Conservation (phyloP, 208 protist species). For the Acanthamoeba sp. region DNA sequence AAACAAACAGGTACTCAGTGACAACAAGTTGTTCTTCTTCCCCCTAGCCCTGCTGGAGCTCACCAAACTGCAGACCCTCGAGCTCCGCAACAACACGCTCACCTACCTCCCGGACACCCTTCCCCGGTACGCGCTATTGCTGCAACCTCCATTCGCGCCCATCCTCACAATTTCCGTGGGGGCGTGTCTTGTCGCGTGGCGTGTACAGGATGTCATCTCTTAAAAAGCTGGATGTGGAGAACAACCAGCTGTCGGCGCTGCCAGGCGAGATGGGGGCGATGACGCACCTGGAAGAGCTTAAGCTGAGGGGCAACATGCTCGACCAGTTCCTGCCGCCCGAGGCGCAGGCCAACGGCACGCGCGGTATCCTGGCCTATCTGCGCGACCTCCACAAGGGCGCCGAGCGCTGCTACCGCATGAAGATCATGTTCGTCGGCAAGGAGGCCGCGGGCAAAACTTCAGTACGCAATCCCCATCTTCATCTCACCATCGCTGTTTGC, state of each 20-base stretch:
- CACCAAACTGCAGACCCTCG: conserved; percentile 37
- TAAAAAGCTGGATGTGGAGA: conserved; percentile 73
- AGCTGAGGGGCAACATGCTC: conserved; percentile 62
- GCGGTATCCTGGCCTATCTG: conserved; percentile 63
- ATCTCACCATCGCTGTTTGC: background rate
- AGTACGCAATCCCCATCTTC: background rate
- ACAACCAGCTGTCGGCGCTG: conserved; percentile 52
- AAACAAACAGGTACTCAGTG: conserved; percentile 15
- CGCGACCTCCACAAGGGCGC: conserved; percentile 65
- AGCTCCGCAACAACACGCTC: conserved; percentile 62
- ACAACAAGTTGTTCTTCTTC: conserved; percentile 74
- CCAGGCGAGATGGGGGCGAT: conserved; percentile 67
- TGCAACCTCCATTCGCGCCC: background rate
- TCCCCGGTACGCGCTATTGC: background rate
- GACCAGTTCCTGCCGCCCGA: conserved; percentile 63
- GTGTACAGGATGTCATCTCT: conserved; percentile 18
- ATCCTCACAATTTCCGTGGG: background rate
- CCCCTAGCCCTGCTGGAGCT: conserved; percentile 65
- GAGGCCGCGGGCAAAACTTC: conserved; percentile 76
- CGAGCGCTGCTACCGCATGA: conserved; percentile 74
- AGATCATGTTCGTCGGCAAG: conserved; percentile 76
- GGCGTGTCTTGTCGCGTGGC: background rate
- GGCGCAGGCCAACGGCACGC: conserved; percentile 69
- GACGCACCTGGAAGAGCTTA: conserved; percentile 61
- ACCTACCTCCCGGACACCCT: conserved; percentile 27